Base-by-base conservation (phyloP, 78 protist species). In the Pigoraptor vietnamica region DNA sequence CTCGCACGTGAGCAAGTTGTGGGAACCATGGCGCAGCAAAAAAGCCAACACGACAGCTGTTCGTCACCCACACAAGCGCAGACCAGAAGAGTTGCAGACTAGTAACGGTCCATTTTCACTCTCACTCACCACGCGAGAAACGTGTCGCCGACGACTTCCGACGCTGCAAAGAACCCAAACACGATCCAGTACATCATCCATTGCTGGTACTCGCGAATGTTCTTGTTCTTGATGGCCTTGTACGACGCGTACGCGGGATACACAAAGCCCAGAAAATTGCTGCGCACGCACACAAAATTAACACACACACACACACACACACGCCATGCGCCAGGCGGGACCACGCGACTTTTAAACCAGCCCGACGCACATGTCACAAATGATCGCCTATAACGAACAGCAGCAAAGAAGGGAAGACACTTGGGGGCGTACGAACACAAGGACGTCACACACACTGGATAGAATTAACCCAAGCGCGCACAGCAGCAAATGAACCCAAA, bases 141-240 rank as follows among this genome's bases (percentile, higher is more conserved):
- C 34, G 23, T 1, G 19, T 83, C 88, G 88, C 9, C 23, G n/a
- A 83, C 88, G 0, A 83, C 34, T 10, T 29, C 88, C 25, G 88
- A 6, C 23, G 38, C 88, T 6, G 38, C 6, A 19, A 32, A 83
- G 25, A 83, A 35, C 35, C 39, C 88, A 83, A 83, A 83, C 39
- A 83, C 88, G 19, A 83, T 83, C 88, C 88, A 83, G 38, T 83
- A 83, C 88, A 83, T 83, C 88, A 83, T 83, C 88, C 88, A 83
- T 35, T 35, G 39, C 39, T 83, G 35, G 88, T 83, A 83, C 88
- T 83, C 88, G 23, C 6, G 1, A 19, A 83, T 83, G 19, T 83
- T 83, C 25, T 34, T 83, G 38, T 29, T 35, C 38, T 83, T 83
- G 88, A 83, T 83, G 23, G 88, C 88, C 38, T 83, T 83, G 88